These are phyloP conservation scores for Aureobasidium sp. DNA, from an alignment of 2,329 filamentous ascomycete genomes.

Conservation along the genomic window DNA sequence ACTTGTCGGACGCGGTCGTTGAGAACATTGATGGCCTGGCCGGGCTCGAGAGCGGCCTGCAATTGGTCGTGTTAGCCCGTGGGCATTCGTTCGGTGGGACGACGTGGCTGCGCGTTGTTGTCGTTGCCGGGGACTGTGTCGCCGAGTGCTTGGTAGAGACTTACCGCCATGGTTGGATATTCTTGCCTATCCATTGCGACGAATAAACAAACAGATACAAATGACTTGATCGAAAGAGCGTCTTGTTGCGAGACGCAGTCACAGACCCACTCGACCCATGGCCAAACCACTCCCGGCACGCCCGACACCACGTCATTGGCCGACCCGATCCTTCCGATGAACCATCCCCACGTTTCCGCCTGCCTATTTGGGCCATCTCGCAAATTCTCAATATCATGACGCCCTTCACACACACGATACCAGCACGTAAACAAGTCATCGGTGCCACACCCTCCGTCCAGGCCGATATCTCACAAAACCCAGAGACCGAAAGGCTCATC, in stretches of 20 bases:
- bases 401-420: too few relatives aligned
- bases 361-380: neutral
- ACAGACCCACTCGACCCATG: neutral
- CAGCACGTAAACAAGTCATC: too few relatives aligned
- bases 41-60: constrained; percentile 72
- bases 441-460: too few relatives aligned
- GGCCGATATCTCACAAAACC: too few relatives aligned
- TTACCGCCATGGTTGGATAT: constrained; percentile 91
- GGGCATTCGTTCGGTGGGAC: neutral
- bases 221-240: neutral
- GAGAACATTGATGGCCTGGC: constrained; percentile 72
- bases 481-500: too few relatives aligned
- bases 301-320: neutral
- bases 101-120: neutral
- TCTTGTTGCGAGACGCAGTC: constrained; percentile 7
- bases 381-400: too few relatives aligned
- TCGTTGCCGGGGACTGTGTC: neutral
- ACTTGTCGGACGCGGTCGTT: constrained; percentile 85
- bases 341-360: neutral
- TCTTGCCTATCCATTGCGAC: constrained; percentile 65
- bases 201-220: neutral
- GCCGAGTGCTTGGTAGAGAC: constrained; percentile 28
- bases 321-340: neutral
- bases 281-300: neutral
- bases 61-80: neutral